Evolutionary conservation across 2,329 filamentous ascomycete genomes (phyloP).

Genomic region (Xylariaceae sp.): DNA sequence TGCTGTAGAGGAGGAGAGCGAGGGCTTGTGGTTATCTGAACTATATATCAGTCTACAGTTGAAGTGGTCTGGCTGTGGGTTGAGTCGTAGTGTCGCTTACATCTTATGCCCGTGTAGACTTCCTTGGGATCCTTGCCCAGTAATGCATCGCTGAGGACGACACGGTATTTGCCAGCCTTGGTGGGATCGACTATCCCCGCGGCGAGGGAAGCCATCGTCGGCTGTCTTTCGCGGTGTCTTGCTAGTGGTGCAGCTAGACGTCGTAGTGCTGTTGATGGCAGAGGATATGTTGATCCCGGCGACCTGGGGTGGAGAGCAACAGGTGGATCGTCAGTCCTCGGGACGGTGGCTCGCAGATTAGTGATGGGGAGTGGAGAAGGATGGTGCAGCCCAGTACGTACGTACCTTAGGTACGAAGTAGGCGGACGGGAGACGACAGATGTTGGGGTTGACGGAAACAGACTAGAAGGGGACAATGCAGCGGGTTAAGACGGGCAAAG

Average conservation of each 20-base stretch:
- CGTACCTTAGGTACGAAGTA: no score
- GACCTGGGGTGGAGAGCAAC: conserved; percentile 14
- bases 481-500: no score
- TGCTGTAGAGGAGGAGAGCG: conserved; percentile 54
- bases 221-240: background rate
- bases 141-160: conserved; percentile 67
- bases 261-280: conserved; percentile 6
- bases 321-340: conserved; percentile 16
- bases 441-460: no score
- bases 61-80: background rate
- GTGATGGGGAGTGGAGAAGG: conserved; percentile 4
- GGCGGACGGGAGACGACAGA: no score
- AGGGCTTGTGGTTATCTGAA: conserved; percentile 67
- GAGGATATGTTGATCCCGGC: conserved; percentile 4
- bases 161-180: conserved; percentile 65
- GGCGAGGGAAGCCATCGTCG: conserved; percentile 38
- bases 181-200: conserved; percentile 59
- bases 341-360: conserved; percentile 19
- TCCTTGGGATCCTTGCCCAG: conserved; percentile 62
- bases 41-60: conserved; percentile 8
- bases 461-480: no score
- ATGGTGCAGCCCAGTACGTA: no score
- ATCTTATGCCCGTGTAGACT: conserved; percentile 65
- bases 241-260: background rate
- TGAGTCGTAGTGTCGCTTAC: conserved; percentile 47